Evolutionary conservation across 2,329 filamentous ascomycete genomes (phyloP).

Genomic region (Botrytis tulipae): DNA sequence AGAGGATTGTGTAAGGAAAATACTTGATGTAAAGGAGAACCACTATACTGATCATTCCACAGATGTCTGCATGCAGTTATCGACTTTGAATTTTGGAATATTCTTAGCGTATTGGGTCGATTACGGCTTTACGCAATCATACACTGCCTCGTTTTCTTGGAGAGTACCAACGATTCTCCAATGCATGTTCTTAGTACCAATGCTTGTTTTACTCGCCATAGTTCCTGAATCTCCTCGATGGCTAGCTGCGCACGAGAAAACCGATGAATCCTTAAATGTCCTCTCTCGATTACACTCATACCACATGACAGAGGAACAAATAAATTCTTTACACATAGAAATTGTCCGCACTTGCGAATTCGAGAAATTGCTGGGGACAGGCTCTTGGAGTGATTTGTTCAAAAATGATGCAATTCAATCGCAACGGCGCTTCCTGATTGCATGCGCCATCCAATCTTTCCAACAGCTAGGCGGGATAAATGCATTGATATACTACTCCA

Average conservation of each 20-base stretch:
- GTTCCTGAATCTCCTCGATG: conserved; percentile 52
- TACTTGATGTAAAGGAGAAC: accelerated
- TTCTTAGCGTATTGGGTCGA: conserved; percentile 62
- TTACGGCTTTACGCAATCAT: conserved; percentile 54
- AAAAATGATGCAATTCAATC: conserved; percentile 42
- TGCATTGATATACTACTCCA: conserved; percentile 45
- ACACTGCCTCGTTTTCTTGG: conserved; percentile 49
- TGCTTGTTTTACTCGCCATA: conserved; percentile 50
- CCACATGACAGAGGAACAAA: conserved; percentile 28
- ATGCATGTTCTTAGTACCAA: conserved; percentile 34
- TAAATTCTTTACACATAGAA: conserved; percentile 34
- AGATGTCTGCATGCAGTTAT: conserved; percentile 48
- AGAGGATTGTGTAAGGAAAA: conserved; percentile 36
- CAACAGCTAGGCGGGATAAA: conserved; percentile 50
- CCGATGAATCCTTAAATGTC: conserved; percentile 44
- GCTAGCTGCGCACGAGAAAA: conserved; percentile 43
- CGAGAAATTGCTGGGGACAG: conserved; percentile 40
- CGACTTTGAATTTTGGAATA: conserved; percentile 53
- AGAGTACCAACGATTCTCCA: conserved; percentile 58
- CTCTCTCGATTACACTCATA: conserved; percentile 51
- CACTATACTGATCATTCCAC: not conserved
- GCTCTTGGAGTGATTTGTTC: conserved; percentile 33
- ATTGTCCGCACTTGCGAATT: conserved; percentile 39
- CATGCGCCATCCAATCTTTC: conserved; percentile 49
- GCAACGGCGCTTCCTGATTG: conserved; percentile 50